Percentiles rank a stretch among this genome's conserved stretches.
Evolutionary conservation across 164 flowering plant genomes (phyloP).

Genomic region (Liriodendron chinense): DNA sequence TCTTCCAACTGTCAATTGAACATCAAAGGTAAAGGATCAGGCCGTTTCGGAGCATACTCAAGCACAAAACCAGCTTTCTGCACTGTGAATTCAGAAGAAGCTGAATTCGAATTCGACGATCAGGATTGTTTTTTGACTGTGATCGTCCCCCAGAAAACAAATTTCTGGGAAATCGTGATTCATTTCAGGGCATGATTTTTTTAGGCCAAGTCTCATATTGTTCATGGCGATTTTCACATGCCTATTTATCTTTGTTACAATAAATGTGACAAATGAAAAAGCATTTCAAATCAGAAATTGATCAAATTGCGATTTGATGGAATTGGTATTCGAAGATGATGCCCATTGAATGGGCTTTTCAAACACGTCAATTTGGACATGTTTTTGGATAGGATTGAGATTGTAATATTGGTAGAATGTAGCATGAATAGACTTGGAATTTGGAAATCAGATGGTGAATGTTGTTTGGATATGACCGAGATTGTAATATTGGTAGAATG

Average conservation of each 20-base stretch:
- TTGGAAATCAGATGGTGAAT: too few species aligned
- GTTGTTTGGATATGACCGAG: too few species aligned
- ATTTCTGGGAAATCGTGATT: conserved; percentile 44
- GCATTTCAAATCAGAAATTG: too few species aligned
- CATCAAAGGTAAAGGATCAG: conserved; percentile 50
- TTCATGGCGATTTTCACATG: background rate
- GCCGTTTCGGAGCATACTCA: conserved; percentile 56
- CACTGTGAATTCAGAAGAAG: conserved; percentile 32
- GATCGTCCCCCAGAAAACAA: conserved; percentile 27
- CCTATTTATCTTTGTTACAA: background rate
- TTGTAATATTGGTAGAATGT: too few species aligned
- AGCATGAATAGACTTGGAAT: too few species aligned
- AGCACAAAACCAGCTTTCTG: conserved; percentile 38
- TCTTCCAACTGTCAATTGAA: conserved; percentile 18
- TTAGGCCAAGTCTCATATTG: background rate
- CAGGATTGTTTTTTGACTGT: conserved; percentile 38
- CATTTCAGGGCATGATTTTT: conserved; percentile 22
- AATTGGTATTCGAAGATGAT: too few species aligned
- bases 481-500: too few species aligned
- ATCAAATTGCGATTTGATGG: too few species aligned
- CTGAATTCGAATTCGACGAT: conserved; percentile 25
- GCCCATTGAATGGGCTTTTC: too few species aligned
- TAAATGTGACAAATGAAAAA: too few species aligned
- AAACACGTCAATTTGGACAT: too few species aligned
- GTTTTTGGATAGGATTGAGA: too few species aligned